Base-by-base conservation (phyloP, 1,284 basidiomycete genomes). In the Earliella scabrosa region DNA sequence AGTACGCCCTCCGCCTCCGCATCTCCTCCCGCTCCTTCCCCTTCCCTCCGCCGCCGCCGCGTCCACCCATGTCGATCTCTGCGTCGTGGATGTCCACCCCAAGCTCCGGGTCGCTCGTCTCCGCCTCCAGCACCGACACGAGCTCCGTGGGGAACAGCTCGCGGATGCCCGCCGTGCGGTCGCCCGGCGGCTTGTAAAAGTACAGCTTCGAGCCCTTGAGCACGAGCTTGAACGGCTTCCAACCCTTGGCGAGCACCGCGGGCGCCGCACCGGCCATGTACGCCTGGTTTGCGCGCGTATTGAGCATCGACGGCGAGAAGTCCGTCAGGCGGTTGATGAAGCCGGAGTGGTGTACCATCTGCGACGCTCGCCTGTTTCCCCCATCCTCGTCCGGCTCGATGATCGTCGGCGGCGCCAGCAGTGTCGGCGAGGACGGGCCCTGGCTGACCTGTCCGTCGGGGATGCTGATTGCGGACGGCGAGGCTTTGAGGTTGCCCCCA, bases 171-270 rank as follows among this genome's bases (percentile, higher is more conserved):
- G 77, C 73, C 27, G 71, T 74, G 43, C 86, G 76, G 63, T 93
- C 92, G 34, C 79, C 76, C 0, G 92, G 89, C 0, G 89, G 84
- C 66, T 94, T 93, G 69, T 90, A 92, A 63, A 93, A 89, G 68
- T 89, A 87, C 49, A 94, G 65, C 69, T 93, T 93, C 13, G 87
- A 84, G 3, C 91, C 92, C 65, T 90, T 88, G 18, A 94, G 73
- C 59, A 92, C 86, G 35, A 88, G 78, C 72, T 93, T 93, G 75
- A 83, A 92, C 6, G 90, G 82, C 68, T 93, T 94, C 90, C 92
- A 93, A 0, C 83, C 84, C 66, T 88, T 91, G 0, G 80, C 71
- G 3, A 83, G 70, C 2, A 75, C 56, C 11, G 66, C 59, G 10
- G 61, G 61, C 2, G 62, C 52, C 20, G 56, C 56, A 14, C 61